Evolutionary conservation across 495 filamentous ascomycete genomes (phyloP), one percentile per base, ranked within the genome.

Genomic region (Polyplosphaeria fusca): DNA sequence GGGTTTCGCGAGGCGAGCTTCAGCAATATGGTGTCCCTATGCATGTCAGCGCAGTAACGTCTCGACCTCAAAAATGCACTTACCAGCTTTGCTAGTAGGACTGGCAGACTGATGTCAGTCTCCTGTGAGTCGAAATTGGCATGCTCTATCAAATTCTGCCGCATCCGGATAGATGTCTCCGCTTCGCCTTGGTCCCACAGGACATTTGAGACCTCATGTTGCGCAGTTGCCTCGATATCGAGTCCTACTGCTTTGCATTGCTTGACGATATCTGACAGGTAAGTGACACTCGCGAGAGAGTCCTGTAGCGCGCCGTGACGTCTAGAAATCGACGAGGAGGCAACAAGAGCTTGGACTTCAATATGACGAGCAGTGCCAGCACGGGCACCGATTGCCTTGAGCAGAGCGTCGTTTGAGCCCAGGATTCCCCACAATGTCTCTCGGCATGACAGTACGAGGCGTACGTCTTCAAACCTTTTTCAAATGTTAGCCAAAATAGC

Each of bases 161-260:
- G 82, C 78, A 96, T 91, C 37, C 82, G 77, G 44, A 99, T 95
- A 0, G 94, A 95, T 2, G 91, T 80, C n/a, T 84, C 80, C 78
- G 88, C 87, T 68, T 97, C 92, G 14, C 89, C 92, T 67, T 95
- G 87, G 50, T 92, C 90, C 93, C 93, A 99, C 13, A 99, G 74
- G 37, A 95, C 89, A 60, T 88, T 87, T 7, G 93, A 90, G 19
- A 85, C 79, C 68, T 97, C 93, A 40, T 88, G 78, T 55, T 81
- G 80, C 22, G 87, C 81, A 30, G 83, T 84, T 3, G 82, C 87
- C 56, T 86, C 84, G 44, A 95, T 81, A 58, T 83, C 79, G n/a
- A 96, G 72, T 0, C 86, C 88, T 45, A 87, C 68, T 0, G 79
- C 72, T 59, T 79, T 77, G 60, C 85, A 90, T 3, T 83, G 76